Conservation (phyloP, 148 eudicot species). For the Fagopyrum esculentum region DNA sequence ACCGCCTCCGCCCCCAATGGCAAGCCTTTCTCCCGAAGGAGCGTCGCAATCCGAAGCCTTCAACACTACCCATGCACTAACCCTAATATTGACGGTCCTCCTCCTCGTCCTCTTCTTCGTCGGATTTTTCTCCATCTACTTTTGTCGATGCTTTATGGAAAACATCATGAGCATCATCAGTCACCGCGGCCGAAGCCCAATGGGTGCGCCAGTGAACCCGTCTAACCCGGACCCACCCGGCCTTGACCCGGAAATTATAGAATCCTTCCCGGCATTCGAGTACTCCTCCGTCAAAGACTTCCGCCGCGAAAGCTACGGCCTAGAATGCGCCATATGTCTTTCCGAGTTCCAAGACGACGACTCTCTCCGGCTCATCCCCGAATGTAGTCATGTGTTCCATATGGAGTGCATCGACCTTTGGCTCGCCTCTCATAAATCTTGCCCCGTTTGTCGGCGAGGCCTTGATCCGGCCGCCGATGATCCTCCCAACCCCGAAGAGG, state of each 20-base stretch:
- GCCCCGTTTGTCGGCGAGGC: conserved; percentile 63
- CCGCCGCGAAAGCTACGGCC: conserved; percentile 42
- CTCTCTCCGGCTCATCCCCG: conserved; percentile 42
- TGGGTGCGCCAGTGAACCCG: conserved; percentile 26
- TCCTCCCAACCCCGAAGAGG: background rate
- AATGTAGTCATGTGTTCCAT: conserved; percentile 73
- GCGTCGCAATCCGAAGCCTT: background rate
- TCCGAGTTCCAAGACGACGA: conserved; percentile 47
- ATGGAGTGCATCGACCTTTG: conserved; percentile 74
- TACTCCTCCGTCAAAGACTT: conserved; percentile 55
- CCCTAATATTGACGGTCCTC: conserved; percentile 49
- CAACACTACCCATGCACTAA: conserved; percentile 23
- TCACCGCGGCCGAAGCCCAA: conserved; percentile 25
- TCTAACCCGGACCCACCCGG: conserved; percentile 25
- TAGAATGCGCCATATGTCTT: conserved; percentile 82
- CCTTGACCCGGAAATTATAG: conserved; percentile 37
- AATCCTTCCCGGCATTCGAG: conserved; percentile 50
- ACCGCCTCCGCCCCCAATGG: background rate
- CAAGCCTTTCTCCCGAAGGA: background rate
- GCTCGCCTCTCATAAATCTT: conserved; percentile 64
- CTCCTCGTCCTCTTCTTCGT: conserved; percentile 50
- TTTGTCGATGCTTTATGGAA: conserved; percentile 61
- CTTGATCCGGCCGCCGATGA: conserved; percentile 25
- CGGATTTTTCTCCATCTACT: conserved; percentile 64
- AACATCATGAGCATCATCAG: conserved; percentile 28